phyloP scores from a whole-genome alignment of 352 stramenopile species.

The Globisporangium cederbergense region DNA sequence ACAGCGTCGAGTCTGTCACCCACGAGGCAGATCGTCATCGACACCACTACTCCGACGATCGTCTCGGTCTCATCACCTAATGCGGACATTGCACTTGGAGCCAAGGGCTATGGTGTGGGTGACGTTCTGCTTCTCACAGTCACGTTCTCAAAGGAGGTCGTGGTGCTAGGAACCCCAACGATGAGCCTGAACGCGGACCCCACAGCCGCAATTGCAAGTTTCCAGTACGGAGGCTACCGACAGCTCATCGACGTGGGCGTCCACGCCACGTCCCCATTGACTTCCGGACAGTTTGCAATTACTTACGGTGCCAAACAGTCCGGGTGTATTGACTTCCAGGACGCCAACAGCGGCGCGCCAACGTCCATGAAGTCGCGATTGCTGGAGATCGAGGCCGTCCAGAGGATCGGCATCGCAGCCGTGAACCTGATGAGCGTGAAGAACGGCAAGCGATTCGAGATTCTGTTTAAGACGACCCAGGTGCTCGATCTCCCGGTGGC shows the following conservation, averaged over 20 bases:
- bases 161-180: constrained; percentile 35
- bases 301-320: constrained; percentile 37
- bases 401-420: constrained; percentile 48
- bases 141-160: constrained; percentile 55
- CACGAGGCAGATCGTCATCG: constrained; percentile 31
- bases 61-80: constrained; percentile 44
- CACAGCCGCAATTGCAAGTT: constrained; percentile 28
- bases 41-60: constrained; percentile 36
- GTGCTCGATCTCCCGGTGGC: constrained; percentile 38
- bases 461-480: constrained; percentile 50
- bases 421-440: constrained; percentile 39
- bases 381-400: constrained; percentile 36
- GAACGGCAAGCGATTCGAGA: constrained; percentile 54
- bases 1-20: constrained; percentile 30
- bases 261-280: constrained; percentile 41
- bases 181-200: constrained; percentile 44
- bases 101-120: constrained; percentile 50
- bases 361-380: constrained; percentile 49
- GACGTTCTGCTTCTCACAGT: constrained; percentile 71
- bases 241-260: constrained; percentile 72
- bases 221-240: constrained; percentile 49
- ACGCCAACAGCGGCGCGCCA: constrained; percentile 30
- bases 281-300: constrained; percentile 61
- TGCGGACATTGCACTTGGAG: constrained; percentile 24
- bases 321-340: constrained; percentile 49